These are phyloP conservation scores for Pseudisothecium myosuroides DNA, from an alignment of 225 moss, liverwort and hornwort species.

Conservation along the genomic window DNA sequence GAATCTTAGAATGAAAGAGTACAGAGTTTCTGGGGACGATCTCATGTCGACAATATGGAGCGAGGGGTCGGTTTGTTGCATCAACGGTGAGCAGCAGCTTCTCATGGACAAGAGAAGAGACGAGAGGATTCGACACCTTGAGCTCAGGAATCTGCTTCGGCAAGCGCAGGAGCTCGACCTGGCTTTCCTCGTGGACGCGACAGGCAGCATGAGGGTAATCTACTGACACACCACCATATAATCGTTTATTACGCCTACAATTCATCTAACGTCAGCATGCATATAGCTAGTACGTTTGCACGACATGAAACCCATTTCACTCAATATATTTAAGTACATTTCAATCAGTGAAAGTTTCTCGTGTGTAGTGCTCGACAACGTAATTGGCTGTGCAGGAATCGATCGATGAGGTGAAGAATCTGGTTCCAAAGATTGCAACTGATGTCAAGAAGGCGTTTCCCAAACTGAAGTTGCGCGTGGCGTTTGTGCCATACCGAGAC, in stretches of 20 bases:
- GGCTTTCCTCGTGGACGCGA: neutral
- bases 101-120: neutral
- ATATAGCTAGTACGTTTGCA: neutral
- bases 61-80: neutral
- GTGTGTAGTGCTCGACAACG: neutral
- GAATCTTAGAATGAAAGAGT: neutral
- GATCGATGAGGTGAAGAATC: conserved; percentile 21
- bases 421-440: conserved; percentile 31
- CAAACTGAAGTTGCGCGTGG: too few relatives aligned
- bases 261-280: neutral
- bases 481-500: too few relatives aligned
- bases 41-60: neutral
- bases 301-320: neutral
- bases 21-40: neutral
- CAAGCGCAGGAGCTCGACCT: neutral
- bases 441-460: too few relatives aligned
- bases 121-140: neutral
- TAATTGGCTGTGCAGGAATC: neutral
- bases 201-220: rapidly evolving
- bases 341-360: too few relatives aligned
- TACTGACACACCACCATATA: too few relatives aligned
- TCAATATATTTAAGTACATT: too few relatives aligned
- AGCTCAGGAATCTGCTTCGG: neutral
- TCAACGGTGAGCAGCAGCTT: neutral
- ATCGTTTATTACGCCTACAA: too few relatives aligned